Percentiles rank a stretch among this genome's conserved stretches.
These are phyloP conservation scores for Ustilago cynodontis DNA, from an alignment of 1,284 basidiomycete species.

Conservation along the genomic window DNA sequence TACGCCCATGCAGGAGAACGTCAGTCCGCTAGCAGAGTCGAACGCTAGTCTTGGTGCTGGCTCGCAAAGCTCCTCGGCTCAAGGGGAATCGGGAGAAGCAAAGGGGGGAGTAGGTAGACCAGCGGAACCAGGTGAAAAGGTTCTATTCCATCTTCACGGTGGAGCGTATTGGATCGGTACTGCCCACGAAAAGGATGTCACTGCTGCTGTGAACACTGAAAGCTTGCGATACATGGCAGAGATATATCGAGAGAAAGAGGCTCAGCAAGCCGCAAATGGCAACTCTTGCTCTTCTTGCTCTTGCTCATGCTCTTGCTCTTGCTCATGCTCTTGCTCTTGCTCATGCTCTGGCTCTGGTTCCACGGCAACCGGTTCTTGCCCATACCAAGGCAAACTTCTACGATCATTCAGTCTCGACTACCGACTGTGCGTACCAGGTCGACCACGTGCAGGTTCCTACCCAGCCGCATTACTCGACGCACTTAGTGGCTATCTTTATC, in stretches of 20 bases:
- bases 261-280: neutral
- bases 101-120: conserved; percentile 41
- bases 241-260: conserved; percentile 40
- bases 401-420: conserved; percentile 66
- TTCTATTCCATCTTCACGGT: conserved; percentile 63
- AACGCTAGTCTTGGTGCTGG: conserved; percentile 9
- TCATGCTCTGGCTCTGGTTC: neutral
- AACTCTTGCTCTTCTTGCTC: neutral
- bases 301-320: conserved; percentile 10
- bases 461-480: conserved; percentile 65
- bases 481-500: conserved; percentile 63
- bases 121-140: conserved; percentile 54
- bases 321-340: conserved; percentile 6
- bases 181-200: conserved; percentile 60
- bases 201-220: conserved; percentile 58
- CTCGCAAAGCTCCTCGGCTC: conserved; percentile 5
- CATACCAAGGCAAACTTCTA: conserved; percentile 35
- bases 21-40: conserved; percentile 4
- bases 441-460: conserved; percentile 55
- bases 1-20: conserved; percentile 12
- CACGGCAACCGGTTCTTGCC: too few species aligned
- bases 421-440: conserved; percentile 57
- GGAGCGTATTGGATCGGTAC: conserved; percentile 67
- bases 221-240: conserved; percentile 51
- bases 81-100: conserved; percentile 1